Percentiles rank a stretch among this genome's conserved stretches.
Evolutionary conservation across 1,139 yeast genomes (phyloP).

Genomic region (Geotrichum cucujoidarum): DNA sequence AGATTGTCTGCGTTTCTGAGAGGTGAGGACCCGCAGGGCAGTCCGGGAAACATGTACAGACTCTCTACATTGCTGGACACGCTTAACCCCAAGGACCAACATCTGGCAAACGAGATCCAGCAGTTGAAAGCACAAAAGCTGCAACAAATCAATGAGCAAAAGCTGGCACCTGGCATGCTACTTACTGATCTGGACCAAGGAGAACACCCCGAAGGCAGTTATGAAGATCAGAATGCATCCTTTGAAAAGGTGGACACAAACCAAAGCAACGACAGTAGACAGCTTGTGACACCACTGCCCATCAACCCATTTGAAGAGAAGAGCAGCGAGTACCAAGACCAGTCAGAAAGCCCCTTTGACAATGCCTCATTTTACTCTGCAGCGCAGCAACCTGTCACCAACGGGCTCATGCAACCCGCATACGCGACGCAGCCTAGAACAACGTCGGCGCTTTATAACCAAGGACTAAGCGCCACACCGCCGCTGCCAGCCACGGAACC

Average conservation of each 20-base stretch:
- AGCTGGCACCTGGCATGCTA: too few relatives aligned
- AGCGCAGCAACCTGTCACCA: neutral
- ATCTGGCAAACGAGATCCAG: constrained; percentile 23
- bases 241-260: constrained; percentile 1
- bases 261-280: neutral
- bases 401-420: neutral
- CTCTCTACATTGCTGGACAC: constrained; percentile 34
- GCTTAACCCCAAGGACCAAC: constrained; percentile 62
- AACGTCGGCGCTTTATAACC: constrained; percentile 12
- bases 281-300: neutral
- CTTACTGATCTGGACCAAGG: too few relatives aligned
- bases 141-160: constrained; percentile 4
- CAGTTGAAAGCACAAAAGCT: constrained; percentile 12
- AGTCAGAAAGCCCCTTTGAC: neutral
- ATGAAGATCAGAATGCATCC: too few relatives aligned
- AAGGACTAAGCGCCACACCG: constrained; percentile 11
- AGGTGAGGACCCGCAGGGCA: constrained; percentile 46
- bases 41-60: constrained; percentile 34
- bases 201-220: too few relatives aligned
- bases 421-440: neutral
- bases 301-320: neutral
- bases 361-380: neutral
- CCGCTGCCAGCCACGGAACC: neutral
- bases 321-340: neutral
- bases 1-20: constrained; percentile 51